Conservation (phyloP, 2,329 filamentous ascomycete genomes). For the Lachnellula occidentalis region DNA sequence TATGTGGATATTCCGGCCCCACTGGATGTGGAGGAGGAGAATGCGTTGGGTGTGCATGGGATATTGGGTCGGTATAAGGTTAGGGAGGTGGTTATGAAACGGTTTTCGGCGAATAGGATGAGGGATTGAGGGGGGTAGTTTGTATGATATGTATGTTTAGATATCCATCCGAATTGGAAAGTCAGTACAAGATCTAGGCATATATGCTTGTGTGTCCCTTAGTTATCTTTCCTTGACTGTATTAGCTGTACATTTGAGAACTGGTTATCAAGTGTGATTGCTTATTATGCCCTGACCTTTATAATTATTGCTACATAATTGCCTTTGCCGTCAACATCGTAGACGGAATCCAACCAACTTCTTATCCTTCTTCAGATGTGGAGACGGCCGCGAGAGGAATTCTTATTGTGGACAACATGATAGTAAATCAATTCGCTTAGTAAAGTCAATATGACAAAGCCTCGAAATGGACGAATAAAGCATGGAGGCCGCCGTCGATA, state of each 20-base stretch:
- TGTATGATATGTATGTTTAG: no score
- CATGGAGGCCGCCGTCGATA: not conserved
- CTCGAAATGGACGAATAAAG: not conserved
- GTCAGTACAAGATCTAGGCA: no score
- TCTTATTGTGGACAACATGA: not conserved
- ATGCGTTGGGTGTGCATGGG: constrained; percentile 51
- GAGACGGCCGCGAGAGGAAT: not conserved
- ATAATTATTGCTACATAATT: no score
- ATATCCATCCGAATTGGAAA: no score
- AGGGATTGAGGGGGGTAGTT: not conserved
- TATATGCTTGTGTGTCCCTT: no score
- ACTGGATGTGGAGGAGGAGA: constrained; percentile 38
- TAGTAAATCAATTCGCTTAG: not conserved
- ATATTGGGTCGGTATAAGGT: constrained; percentile 67
- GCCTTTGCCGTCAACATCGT: no score
- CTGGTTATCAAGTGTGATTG: no score
- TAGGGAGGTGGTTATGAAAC: constrained; percentile 72
- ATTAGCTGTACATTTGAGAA: no score
- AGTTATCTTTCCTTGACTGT: no score
- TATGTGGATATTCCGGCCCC: constrained; percentile 89
- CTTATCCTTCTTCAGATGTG: no score
- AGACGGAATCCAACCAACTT: no score
- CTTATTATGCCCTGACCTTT: no score
- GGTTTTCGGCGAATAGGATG: constrained; percentile 74
- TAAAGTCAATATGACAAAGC: not conserved